Percentiles rank a stretch among this genome's conserved stretches.
phyloP scores from a whole-genome alignment of 2,329 filamentous ascomycete species.

The Fusarium liriodendri region DNA sequence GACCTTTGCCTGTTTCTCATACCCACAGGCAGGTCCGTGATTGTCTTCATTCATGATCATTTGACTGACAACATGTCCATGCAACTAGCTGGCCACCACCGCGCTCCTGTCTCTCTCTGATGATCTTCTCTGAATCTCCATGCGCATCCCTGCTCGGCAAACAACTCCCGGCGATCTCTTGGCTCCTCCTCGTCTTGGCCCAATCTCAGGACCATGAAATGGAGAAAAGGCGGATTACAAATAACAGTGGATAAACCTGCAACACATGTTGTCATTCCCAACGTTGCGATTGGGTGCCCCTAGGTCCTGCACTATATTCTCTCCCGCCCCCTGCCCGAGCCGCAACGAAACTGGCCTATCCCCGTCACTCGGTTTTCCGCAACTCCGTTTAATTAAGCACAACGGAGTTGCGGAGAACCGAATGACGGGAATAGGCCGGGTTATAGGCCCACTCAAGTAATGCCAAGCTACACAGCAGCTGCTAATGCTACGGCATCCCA shows the following conservation, averaged over 20 bases:
- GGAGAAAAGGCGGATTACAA: background rate
- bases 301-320: background rate
- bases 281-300: background rate
- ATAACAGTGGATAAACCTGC: background rate
- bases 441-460: background rate
- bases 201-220: background rate
- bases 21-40: background rate
- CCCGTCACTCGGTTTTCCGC: too few relatives aligned
- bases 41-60: background rate
- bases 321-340: background rate
- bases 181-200: background rate
- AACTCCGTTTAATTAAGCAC: too few relatives aligned
- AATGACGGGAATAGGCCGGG: too few relatives aligned
- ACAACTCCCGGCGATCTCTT: background rate
- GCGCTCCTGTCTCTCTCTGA: background rate
- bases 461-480: background rate
- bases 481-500: background rate
- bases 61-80: background rate
- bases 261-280: background rate
- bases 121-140: background rate
- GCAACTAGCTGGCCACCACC: background rate
- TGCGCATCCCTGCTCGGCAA: background rate
- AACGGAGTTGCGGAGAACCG: too few relatives aligned
- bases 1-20: background rate
- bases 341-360: background rate